These are phyloP conservation scores for Solanum phureja DNA, from an alignment of 257 asterid genomes.

Conservation along the genomic window DNA sequence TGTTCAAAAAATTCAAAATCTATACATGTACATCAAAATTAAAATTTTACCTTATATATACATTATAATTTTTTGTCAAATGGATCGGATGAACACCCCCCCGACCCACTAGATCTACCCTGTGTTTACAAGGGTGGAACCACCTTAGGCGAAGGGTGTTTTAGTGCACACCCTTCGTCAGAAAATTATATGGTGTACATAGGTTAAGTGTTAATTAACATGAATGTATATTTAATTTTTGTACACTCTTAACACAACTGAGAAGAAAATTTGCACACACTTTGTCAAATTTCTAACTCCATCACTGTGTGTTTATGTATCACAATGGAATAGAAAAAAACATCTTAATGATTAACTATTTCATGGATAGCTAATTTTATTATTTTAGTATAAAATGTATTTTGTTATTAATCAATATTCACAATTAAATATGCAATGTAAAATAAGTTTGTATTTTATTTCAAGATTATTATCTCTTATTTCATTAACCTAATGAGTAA, in stretches of 20 bases:
- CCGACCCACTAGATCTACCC: background rate
- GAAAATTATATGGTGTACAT: too few relatives aligned
- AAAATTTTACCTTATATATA: too few relatives aligned
- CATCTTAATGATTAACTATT: background rate
- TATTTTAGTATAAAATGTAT: background rate
- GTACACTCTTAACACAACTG: background rate
- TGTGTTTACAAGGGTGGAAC: background rate
- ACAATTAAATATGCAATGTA: background rate
- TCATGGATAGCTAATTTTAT: background rate
- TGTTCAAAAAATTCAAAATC: too few relatives aligned
- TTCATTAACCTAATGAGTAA: background rate
- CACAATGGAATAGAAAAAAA: background rate
- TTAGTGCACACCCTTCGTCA: background rate
- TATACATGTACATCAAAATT: too few relatives aligned
- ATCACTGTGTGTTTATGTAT: background rate
- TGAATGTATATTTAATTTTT: background rate
- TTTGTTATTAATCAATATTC: background rate
- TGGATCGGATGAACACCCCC: background rate
- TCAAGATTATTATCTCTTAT: background rate
- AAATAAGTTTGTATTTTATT: background rate
- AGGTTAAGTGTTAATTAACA: too few relatives aligned
- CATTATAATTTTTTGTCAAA: background rate
- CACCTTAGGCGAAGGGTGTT: background rate
- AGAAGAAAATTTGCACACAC: background rate
- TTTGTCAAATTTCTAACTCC: background rate